Evolutionary conservation across 2,329 filamentous ascomycete genomes (phyloP), one percentile per base, ranked within the genome.

Genomic region (Pseudogymnoascus sp.): DNA sequence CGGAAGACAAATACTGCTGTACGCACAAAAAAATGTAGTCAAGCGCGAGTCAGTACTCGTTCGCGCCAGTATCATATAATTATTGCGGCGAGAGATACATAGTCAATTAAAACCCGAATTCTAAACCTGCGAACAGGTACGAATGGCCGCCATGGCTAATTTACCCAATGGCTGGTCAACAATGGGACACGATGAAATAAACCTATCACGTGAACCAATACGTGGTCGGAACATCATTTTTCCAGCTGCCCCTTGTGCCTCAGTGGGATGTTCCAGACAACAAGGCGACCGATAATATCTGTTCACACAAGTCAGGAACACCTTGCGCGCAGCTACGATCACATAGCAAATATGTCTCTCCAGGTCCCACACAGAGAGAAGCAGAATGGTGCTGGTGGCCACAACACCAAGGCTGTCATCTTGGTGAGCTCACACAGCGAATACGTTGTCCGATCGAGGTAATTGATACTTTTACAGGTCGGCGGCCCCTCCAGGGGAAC

Each of bases 401-500:
- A 62, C 67, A 68, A 71, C 53, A 96, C 92, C 75, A 97, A 97
- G 80, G 93, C 93, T 69, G 88, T 97, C 70, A 96, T 97, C 77
- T 80, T 97, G 81, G 92, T 96, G 82, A 73, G 81, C 75, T 67
- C 69, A 63, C 40, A 59, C 65, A 61, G 23, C 25, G 42, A 60
- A 44, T 37, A 23, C 47, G 59, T 35, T 25, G 37, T 38, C 8
- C 21, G 25, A 31, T 18, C 37, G 16, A 38, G 14, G 56, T 62
- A 35, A 44, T 60, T 38, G 25, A 42, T 59, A 23, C 28, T 33
- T 50, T 61, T 59, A 63, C 67, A 97, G 92, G 93, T 97, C 73
- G 93, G 93, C 69, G 93, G 94, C 65, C 92, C 94, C 63, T 97
- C 92, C 64, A 86, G 94, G 82, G 94, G 94, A 75, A 99, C 94